Evolutionary conservation across 1,284 basidiomycete species (phyloP), one percentile per base, ranked within the genome.

Genomic region (Pseudozyma pruni): DNA sequence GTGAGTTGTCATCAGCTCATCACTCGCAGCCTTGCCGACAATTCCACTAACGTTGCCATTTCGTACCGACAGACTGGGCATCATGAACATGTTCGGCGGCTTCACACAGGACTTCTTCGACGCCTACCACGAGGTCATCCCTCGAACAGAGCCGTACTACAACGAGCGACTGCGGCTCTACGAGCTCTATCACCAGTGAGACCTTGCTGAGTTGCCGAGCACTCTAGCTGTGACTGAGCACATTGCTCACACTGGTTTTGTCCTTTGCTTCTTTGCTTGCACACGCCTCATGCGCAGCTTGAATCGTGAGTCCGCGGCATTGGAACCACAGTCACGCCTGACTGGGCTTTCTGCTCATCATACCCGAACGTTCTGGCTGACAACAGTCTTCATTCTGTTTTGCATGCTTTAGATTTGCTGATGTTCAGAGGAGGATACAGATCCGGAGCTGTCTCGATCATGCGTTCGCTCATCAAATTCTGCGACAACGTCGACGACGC

Each of bases 21-120:
- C 27, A 7, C n/a, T n/a, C n/a, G n/a, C n/a, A n/a, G n/a, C n/a
- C n/a, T n/a, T 19, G 8, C 25, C 4, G 9, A 40, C 32, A 41
- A 16, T 22, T 22, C 10, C 8, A 22, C 46, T 40, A 42, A 55
- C 43, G 4, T 43, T n/a, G 9, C 31, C 1, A 33, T 13, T 8
- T 13, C 20, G 27, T 29, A 29, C 6, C 27, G n/a, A 31, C 42
- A 68, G 64, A 29, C 66, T 69, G 9, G 66, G 66, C 5, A 69
- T 69, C 32, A 69, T 69, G 66, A 53, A 58, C 51, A 69, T 69
- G 66, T 69, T 62, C n/a, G 66, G 66, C 1, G 66, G 66, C 34
- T 69, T 69, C 43, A 62, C 59, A 17, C 32, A 57, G n/a, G 66
- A 62, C 42, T 69, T 69, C 23, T 69, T 69, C 43, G 55, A 62